Base-by-base conservation (phyloP, 1,139 yeast genomes). In the Geotrichum bryndzae region DNA sequence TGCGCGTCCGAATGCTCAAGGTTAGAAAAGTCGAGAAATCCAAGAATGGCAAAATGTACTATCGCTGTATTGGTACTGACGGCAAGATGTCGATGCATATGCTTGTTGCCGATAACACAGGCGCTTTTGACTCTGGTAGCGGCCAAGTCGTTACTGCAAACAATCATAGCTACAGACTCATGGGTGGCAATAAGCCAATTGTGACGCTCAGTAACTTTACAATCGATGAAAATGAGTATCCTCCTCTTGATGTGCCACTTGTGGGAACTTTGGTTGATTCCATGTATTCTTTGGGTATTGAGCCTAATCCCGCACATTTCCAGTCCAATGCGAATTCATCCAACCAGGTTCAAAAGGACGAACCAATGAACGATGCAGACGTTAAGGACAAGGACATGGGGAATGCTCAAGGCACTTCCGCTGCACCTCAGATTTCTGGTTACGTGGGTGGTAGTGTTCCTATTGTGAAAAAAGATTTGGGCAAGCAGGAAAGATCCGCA, bases 401-500 rank as follows among this genome's bases (percentile, higher is more conserved):
- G 2, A 22, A 23, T 15, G 51, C 51, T 56, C 38, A 13, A n/a
- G 45, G 22, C 29, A 55, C 55, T 5, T 10, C 53, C 22, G 33
- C 46, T 56, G 23, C 51, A 15, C 25, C 54, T 48, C 41, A 48
- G 3, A 35, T 33, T 52, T 51, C 59, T 33, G 57, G 54, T 10
- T 51, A 57, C 15, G 41, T 18, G 3, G 45, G 27, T 7, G 29
- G 53, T 41, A 29, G 57, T 31, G 52, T 57, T 11, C 62, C 62
- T 3, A 60, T 60, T 60, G 59, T 61, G 23, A 54, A 61, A 33
- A 61, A 61, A 41, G 31, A 61, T 15, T 23, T 61, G 18, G 38
- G 56, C n/a, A 53, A 56, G 50, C 58, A 48, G 15, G 23, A 29
- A 46, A 18, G 27, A 31, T 18, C 54, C 41, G 22, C 18, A 7